phyloP scores from a whole-genome alignment of 768 basidiomycete genomes.

The Amanita muscaria region DNA sequence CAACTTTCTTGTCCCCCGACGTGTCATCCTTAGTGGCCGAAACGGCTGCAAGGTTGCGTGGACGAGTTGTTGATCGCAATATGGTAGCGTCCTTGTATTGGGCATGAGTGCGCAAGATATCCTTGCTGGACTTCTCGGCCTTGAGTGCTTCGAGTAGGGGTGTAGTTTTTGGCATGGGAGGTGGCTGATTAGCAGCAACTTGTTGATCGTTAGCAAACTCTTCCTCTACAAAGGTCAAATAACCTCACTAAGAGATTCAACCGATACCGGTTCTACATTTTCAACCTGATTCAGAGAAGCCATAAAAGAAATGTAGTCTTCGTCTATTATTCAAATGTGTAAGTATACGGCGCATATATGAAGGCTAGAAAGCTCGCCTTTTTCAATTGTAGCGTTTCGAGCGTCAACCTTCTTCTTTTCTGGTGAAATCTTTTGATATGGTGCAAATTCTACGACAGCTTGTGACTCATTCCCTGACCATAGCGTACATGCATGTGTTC shows the following conservation, averaged over 20 bases:
- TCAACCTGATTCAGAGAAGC: slow-evolving; percentile 53
- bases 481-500: not conserved
- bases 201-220: not conserved
- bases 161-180: slow-evolving; percentile 67
- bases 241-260: slow-evolving; percentile 54
- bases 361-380: slow-evolving; percentile 41
- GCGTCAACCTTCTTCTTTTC: slow-evolving; percentile 73
- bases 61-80: slow-evolving; percentile 13
- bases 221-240: not conserved
- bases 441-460: slow-evolving; percentile 90
- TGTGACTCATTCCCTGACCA: slow-evolving; percentile 78
- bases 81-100: slow-evolving; percentile 52
- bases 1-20: slow-evolving; percentile 22
- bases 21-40: slow-evolving; percentile 10
- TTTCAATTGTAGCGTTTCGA: slow-evolving; percentile 82
- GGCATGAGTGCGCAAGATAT: slow-evolving; percentile 61
- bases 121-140: slow-evolving; percentile 69
- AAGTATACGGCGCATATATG: slow-evolving; percentile 1
- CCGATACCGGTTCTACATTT: slow-evolving; percentile 44
- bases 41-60: slow-evolving; percentile 9
- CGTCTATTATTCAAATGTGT: slow-evolving; percentile 38
- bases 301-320: slow-evolving; percentile 77
- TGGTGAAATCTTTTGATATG: slow-evolving; percentile 77
- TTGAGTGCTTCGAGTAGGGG: slow-evolving; percentile 92
- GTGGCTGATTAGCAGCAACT: slow-evolving; percentile 61